Evolutionary conservation across 371 early-diverging fungal species (phyloP).

Genomic region (Mucor lusitanicus): DNA sequence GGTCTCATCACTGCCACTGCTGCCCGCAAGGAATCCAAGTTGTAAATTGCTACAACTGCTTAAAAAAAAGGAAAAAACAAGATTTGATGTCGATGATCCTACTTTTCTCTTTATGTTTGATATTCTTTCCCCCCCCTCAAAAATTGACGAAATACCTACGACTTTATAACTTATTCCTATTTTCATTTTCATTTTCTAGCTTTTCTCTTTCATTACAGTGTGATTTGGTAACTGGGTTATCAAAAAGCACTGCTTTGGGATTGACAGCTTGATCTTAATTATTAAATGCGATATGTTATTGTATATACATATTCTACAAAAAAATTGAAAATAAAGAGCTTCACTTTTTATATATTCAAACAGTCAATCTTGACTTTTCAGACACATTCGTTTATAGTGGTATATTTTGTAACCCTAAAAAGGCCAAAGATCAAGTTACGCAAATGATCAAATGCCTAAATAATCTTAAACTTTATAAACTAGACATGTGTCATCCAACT

Average conservation of each 20-base stretch:
- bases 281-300: constrained; percentile 1
- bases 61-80: background rate
- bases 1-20: constrained; percentile 74
- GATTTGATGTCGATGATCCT: constrained; percentile 11
- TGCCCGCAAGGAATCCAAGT: constrained; percentile 58
- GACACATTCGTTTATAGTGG: no score
- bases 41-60: constrained; percentile 28
- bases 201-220: background rate
- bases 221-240: background rate
- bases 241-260: background rate
- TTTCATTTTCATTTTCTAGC: background rate
- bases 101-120: constrained; percentile 19
- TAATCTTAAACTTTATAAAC: no score
- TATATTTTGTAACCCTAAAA: no score
- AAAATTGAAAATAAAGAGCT: background rate
- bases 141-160: constrained; percentile 20
- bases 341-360: background rate
- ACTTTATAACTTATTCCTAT: constrained; percentile 9
- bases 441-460: no score
- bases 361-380: no score
- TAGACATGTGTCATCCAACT: no score
- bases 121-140: constrained; percentile 12
- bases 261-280: background rate
- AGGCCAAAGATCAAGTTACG: no score
- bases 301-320: background rate